These are phyloP conservation scores for Sporobolomyces phaffii DNA, from an alignment of 768 basidiomycete species.

Conservation along the genomic window DNA sequence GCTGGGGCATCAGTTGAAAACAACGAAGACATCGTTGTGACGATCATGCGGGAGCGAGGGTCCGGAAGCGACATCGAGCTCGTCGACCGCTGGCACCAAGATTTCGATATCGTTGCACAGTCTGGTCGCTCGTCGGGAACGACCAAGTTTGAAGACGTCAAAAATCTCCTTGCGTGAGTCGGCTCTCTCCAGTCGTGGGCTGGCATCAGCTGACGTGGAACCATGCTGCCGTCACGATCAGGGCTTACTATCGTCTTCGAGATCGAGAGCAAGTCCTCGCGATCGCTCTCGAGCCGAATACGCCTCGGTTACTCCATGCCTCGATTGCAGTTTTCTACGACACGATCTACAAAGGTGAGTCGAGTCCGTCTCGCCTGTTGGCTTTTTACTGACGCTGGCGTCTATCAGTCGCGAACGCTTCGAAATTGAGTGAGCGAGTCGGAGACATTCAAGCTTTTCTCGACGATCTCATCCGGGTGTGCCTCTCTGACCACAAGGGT, in stretches of 20 bases:
- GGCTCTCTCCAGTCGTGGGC: neutral
- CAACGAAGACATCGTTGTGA: conserved; percentile 33
- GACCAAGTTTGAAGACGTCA: conserved; percentile 20
- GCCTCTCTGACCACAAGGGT: conserved; percentile 11
- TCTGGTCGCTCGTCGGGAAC: neutral
- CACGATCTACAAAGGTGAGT: conserved; percentile 24
- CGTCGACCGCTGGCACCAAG: conserved; percentile 19
- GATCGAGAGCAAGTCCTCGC: conserved; percentile 34
- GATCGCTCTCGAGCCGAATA: conserved; percentile 27
- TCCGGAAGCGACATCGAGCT: conserved; percentile 1
- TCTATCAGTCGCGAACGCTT: conserved; percentile 25
- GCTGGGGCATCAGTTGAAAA: conserved; percentile 5
- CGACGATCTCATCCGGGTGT: conserved; percentile 22
- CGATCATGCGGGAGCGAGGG: conserved; percentile 31
- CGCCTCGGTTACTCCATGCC: conserved; percentile 18
- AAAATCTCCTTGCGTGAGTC: conserved; percentile 33
- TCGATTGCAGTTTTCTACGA: conserved; percentile 34
- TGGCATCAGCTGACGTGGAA: neutral
- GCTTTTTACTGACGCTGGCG: too few species aligned
- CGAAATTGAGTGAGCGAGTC: conserved; percentile 23
- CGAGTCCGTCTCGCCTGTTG: neutral
- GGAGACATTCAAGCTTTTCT: conserved; percentile 35
- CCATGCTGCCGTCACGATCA: neutral
- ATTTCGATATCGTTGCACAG: neutral
- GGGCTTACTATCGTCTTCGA: conserved; percentile 31